phyloP scores from a whole-genome alignment of 306 rosid genomes.

The Medicago lupulina region DNA sequence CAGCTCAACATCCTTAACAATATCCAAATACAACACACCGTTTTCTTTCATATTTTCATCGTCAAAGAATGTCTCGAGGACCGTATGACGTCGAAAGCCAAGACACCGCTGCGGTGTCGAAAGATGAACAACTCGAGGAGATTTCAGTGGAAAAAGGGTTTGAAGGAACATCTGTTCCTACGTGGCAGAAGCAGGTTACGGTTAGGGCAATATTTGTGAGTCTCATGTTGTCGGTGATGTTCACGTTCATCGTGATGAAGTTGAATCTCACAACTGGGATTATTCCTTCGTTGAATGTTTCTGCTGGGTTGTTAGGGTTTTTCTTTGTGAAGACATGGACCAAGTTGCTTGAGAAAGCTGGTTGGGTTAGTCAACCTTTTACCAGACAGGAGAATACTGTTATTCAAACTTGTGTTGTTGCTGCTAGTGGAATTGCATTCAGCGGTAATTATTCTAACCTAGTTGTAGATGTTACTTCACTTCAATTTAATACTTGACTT shows the following conservation, averaged over 20 bases:
- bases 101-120: not conserved
- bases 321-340: slow-evolving; percentile 58
- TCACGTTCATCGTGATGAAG: slow-evolving; percentile 60
- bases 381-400: slow-evolving; percentile 61
- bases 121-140: not conserved
- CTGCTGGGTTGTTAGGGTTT: slow-evolving; percentile 58
- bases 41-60: no score
- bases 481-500: not conserved
- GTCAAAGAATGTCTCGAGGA: not conserved
- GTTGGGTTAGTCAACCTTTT: slow-evolving; percentile 40
- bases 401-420: slow-evolving; percentile 58
- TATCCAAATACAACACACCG: no score
- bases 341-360: slow-evolving; percentile 29
- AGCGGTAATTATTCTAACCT: slow-evolving; percentile 43
- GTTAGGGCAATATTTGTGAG: slow-evolving; percentile 47
- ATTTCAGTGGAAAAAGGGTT: slow-evolving; percentile 46
- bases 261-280: slow-evolving; percentile 55
- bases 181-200: slow-evolving; percentile 51
- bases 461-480: not conserved
- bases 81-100: not conserved
- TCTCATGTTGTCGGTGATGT: slow-evolving; percentile 41
- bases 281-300: slow-evolving; percentile 53
- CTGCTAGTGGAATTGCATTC: slow-evolving; percentile 54
- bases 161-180: slow-evolving; percentile 39
- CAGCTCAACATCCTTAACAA: no score